Conservation (phyloP, 75 land plant species). For the Pinus tabuliformis region DNA sequence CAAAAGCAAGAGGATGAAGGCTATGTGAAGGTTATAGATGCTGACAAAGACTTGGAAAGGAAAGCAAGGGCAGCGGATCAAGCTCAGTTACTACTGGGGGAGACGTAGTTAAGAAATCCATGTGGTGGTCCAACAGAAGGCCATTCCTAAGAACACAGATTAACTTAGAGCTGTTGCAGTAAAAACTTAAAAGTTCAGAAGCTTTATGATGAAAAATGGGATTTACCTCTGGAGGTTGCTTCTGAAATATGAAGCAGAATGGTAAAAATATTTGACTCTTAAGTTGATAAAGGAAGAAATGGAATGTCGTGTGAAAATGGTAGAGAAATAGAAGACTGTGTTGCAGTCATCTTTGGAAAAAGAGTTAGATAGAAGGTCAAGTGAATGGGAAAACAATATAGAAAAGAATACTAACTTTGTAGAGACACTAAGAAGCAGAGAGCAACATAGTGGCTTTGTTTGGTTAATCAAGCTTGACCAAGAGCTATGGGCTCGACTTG, state of each 20-base stretch:
- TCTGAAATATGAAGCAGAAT: no score
- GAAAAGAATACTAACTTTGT: constrained; percentile 35
- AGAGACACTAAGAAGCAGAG: constrained; percentile 27
- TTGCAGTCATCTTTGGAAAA: constrained; percentile 47
- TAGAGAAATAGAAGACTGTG: constrained; percentile 68
- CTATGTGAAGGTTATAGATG: not conserved
- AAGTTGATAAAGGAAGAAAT: no score
- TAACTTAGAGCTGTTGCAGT: no score
- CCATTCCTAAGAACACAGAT: no score
- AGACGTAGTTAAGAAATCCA: no score
- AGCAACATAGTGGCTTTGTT: constrained; percentile 13
- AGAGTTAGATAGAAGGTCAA: constrained; percentile 73
- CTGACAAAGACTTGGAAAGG: constrained; percentile 7
- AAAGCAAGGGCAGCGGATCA: constrained; percentile 40
- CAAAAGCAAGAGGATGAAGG: not conserved
- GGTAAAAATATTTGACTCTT: no score
- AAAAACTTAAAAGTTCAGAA: no score
- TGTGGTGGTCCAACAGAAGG: no score
- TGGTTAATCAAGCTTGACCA: constrained; percentile 38
- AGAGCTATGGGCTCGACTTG: constrained; percentile 20
- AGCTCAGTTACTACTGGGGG: constrained; percentile 9
- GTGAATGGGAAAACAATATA: constrained; percentile 55
- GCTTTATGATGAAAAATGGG: no score
- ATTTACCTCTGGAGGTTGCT: no score
- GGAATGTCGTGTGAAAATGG: not conserved